Evolutionary conservation across 805 yeast genomes (phyloP).

Genomic region (Starmerella bacillaris): DNA sequence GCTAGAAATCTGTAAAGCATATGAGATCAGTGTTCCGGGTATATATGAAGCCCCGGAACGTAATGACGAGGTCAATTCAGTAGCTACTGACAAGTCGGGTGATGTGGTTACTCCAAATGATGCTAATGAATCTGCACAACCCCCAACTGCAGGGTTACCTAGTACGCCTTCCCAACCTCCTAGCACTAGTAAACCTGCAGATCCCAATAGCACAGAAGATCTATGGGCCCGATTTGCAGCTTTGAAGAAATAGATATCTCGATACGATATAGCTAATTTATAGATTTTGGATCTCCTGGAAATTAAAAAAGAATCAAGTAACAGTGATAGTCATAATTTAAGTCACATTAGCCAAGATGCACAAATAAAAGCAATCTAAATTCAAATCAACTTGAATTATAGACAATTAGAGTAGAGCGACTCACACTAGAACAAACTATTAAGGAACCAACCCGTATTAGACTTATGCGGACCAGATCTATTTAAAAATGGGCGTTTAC

Average conservation of each 20-base stretch:
- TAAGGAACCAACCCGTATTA: too few relatives aligned
- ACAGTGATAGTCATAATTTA: too few relatives aligned
- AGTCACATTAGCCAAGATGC: too few relatives aligned
- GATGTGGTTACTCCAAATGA: not conserved
- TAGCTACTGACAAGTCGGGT: slow-evolving; percentile 1
- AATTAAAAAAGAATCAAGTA: too few relatives aligned
- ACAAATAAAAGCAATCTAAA: too few relatives aligned
- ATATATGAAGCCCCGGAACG: slow-evolving; percentile 17
- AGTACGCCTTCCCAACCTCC: not conserved
- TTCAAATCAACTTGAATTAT: too few relatives aligned
- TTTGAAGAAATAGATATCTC: slow-evolving; percentile 7
- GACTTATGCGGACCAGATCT: too few relatives aligned
- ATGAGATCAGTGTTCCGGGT: slow-evolving; percentile 55
- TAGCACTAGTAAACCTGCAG: not conserved
- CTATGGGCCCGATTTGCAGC: slow-evolving; percentile 18
- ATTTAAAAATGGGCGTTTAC: too few relatives aligned
- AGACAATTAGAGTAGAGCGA: too few relatives aligned
- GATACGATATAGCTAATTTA: not conserved
- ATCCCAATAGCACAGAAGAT: slow-evolving; percentile 12
- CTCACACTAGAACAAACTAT: too few relatives aligned
- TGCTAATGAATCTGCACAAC: not conserved
- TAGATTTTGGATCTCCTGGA: too few relatives aligned
- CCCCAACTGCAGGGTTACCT: not conserved
- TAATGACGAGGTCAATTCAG: slow-evolving; percentile 1
- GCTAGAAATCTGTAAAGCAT: slow-evolving; percentile 64